Percentiles rank a stretch among this genome's conserved stretches.
Conservation (phyloP, 2,329 filamentous ascomycete genomes). For the Aspergillus ustus region DNA sequence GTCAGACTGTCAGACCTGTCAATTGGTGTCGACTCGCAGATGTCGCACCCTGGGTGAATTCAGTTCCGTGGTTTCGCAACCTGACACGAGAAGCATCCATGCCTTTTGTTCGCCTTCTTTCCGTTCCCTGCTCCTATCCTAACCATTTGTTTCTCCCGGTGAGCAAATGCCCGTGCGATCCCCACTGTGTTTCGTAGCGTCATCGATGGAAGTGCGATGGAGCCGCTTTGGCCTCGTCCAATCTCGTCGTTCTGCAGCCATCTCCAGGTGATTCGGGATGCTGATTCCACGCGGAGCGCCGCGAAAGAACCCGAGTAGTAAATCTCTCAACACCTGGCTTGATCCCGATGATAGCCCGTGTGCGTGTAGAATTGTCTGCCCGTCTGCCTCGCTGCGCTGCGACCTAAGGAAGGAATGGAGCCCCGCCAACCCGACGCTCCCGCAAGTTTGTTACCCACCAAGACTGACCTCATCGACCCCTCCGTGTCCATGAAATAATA, state of each 20-base stretch:
- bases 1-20: conserved; percentile 4
- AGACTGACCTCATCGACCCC: conserved; percentile 40
- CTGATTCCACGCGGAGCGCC: background rate
- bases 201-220: conserved; percentile 25
- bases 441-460: conserved; percentile 25
- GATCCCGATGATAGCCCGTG: conserved; percentile 15
- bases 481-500: conserved; percentile 14
- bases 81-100: conserved; percentile 8
- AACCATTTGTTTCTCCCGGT: conserved; percentile 30
- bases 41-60: background rate
- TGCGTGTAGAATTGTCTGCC: background rate
- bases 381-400: background rate
- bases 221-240: conserved; percentile 18
- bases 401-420: background rate
- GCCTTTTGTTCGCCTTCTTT: conserved; percentile 12
- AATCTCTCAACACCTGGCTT: background rate
- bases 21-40: background rate
- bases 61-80: background rate
- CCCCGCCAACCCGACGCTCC: conserved; percentile 28
- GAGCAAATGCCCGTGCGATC: conserved; percentile 18
- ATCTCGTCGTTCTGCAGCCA: conserved; percentile 12
- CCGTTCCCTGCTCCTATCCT: conserved; percentile 20
- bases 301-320: conserved; percentile 15
- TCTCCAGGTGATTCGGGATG: background rate
- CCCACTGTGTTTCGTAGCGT: conserved; percentile 32